A percentile compares a stretch with the other conserved stretches of the same genome.
Evolutionary conservation across 2,329 filamentous ascomycete genomes (phyloP).

Genomic region (Rhexocercosporidium sp.): DNA sequence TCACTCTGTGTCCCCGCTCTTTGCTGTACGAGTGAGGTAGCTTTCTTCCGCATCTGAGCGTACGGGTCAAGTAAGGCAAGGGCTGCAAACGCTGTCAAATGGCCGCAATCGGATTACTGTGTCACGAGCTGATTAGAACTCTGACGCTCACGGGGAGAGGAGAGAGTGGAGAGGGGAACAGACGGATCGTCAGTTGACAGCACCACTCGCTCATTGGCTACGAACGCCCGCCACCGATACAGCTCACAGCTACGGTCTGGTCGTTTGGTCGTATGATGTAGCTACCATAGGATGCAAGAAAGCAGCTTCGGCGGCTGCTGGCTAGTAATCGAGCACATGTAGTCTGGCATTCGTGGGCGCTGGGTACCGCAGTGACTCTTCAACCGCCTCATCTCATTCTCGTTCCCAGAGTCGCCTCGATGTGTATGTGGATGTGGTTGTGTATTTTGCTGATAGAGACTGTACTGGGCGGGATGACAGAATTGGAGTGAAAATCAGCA

Average conservation of each 20-base stretch:
- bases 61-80: background rate
- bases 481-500: no score
- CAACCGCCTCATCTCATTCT: background rate
- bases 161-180: background rate
- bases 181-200: slow-evolving; percentile 22
- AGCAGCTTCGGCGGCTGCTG: background rate
- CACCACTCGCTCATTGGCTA: slow-evolving; percentile 10
- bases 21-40: slow-evolving; percentile 6
- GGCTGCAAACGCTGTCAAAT: background rate
- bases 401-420: no score
- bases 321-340: no score
- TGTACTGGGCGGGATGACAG: no score
- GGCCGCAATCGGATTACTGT: slow-evolving; percentile 18
- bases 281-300: background rate
- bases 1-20: background rate
- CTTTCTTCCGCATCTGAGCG: background rate
- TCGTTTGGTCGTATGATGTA: slow-evolving; percentile 21
- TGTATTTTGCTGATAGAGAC: no score
- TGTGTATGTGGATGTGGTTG: no score
- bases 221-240: background rate
- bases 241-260: background rate
- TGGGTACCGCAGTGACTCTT: no score
- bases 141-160: slow-evolving; percentile 10
- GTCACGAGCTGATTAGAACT: slow-evolving; percentile 21
- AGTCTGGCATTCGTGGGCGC: no score